Evolutionary conservation across 2,329 filamentous ascomycete genomes (phyloP), one percentile per base, ranked within the genome.

Genomic region (Penicillium sp.): DNA sequence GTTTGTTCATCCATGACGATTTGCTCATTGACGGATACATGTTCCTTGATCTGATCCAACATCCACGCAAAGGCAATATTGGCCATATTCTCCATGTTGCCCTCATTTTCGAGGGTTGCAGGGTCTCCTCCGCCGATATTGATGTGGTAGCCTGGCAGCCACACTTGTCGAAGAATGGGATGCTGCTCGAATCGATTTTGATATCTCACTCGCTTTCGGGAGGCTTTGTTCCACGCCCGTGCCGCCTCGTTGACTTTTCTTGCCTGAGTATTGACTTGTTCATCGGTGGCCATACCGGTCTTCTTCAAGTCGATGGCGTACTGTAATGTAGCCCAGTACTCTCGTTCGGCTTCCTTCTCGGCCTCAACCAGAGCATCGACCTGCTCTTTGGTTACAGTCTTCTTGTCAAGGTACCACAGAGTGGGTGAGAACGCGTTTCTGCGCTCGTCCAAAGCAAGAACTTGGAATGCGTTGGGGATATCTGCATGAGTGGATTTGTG

Each of bases 61-160:
- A 60, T 59, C 57, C 57, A 60, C 9, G 51, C 39, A 28, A 56
- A 57, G 7, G 54, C 48, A 29, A 60, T 52, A 24, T 51, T 55
- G 4, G 57, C 55, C 57, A 60, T 59, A 18, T 58, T 53, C 38
- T 62, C 59, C 53, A 61, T 53, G 33, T 62, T 49, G 3, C 57
- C 52, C 9, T 54, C 42, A 13, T 59, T 45, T 11, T 49, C 36
- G n/a, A 56, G 38, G 4, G 62, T 58, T 24, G 66, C 61, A 3
- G 45, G 45, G 37, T 70, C 73, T 0, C 75, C 73, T 26, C 77
- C 77, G 3, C 77, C 77, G 2, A 78, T 64, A 47, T 79, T 76
- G 8, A 71, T 69, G 54, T 81, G 78, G 27, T 69, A 72, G 8
- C 78, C 78, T 0, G 77, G 76, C 47, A 80, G 80, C 78, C 78